A percentile compares a stretch with the other conserved stretches of the same genome.
Evolutionary conservation across 2,329 filamentous ascomycete genomes (phyloP).

Genomic region (Trichoderma lentiforme): DNA sequence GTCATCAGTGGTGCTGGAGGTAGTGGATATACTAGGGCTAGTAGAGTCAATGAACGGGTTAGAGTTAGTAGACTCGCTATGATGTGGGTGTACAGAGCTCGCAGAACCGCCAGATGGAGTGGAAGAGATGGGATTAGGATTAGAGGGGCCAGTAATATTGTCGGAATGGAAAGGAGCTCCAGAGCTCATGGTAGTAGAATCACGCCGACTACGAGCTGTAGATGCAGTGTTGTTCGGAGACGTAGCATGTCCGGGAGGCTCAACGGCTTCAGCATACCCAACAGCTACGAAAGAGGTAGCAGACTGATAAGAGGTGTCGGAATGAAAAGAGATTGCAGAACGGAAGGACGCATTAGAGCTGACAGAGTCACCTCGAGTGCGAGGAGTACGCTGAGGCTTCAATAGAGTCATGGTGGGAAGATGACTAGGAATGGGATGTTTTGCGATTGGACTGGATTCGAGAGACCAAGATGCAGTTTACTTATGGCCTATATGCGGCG

Average conservation of each 20-base stretch:
- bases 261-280: background rate
- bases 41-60: background rate
- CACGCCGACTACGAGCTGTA: background rate
- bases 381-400: background rate
- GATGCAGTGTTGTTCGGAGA: background rate
- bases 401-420: background rate
- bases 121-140: background rate
- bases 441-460: background rate
- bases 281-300: background rate
- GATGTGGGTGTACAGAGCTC: background rate
- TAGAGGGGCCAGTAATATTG: background rate
- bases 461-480: background rate
- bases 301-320: background rate
- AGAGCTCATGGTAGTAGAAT: background rate
- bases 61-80: background rate
- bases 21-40: background rate
- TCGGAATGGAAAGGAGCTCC: background rate
- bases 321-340: background rate
- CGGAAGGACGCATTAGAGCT: background rate
- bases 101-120: background rate
- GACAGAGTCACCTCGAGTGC: background rate
- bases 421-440: background rate
- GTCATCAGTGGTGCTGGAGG: background rate
- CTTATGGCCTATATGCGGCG: background rate
- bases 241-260: background rate